Conservation (phyloP, 129 eudicot species). For the Silybum marianum region DNA sequence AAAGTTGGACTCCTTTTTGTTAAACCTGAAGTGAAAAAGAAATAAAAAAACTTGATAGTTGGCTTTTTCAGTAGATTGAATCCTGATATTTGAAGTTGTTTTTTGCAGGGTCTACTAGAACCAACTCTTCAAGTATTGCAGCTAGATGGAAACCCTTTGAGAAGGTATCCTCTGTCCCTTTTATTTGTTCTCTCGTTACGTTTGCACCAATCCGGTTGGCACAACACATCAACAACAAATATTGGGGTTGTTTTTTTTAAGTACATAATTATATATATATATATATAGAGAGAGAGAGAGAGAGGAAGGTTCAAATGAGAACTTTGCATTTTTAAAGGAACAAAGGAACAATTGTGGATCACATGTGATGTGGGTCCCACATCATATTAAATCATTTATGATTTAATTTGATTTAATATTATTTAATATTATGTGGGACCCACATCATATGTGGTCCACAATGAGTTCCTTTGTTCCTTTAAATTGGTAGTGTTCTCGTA, state of each 20-base stretch:
- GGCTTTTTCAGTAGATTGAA: neutral
- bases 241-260: neutral
- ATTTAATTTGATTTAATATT: too few relatives aligned
- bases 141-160: conserved; percentile 90
- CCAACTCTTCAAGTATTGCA: conserved; percentile 75
- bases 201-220: neutral
- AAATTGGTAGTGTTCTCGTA: too few relatives aligned
- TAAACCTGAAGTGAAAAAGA: neutral
- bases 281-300: too few relatives aligned
- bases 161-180: conserved; percentile 57
- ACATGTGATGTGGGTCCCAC: too few relatives aligned
- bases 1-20: neutral
- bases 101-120: conserved; percentile 90
- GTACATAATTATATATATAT: too few relatives aligned
- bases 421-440: too few relatives aligned
- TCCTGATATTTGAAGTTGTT: conserved; percentile 29
- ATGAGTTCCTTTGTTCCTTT: too few relatives aligned
- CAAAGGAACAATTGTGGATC: too few relatives aligned
- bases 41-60: neutral
- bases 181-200: neutral
- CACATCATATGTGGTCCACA: too few relatives aligned
- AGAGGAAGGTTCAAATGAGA: too few relatives aligned
- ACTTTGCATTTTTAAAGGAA: too few relatives aligned
- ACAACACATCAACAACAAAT: neutral
- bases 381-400: too few relatives aligned